Evolutionary conservation across 2,329 filamentous ascomycete genomes (phyloP).

Genomic region (Fusarium sp.): DNA sequence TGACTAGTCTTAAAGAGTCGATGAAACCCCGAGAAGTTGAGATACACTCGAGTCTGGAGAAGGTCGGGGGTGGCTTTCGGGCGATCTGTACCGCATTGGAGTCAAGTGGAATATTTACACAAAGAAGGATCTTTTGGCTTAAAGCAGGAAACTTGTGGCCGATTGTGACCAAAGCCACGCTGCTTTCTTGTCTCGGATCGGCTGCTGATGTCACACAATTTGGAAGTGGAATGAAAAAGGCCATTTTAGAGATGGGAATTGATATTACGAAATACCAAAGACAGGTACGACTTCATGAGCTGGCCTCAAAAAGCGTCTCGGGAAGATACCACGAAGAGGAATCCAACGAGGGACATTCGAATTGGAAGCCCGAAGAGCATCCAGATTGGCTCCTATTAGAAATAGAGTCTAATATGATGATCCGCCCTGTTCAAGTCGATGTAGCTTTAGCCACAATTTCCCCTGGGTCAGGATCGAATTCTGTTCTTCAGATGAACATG

Average conservation of each 20-base stretch:
- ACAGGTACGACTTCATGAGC: constrained; percentile 61
- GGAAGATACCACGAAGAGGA: constrained; percentile 58
- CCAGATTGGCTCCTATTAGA: constrained; percentile 75
- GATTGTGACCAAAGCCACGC: constrained; percentile 29
- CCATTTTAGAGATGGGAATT: constrained; percentile 31
- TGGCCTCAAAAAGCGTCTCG: constrained; percentile 57
- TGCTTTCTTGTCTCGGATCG: constrained; percentile 30
- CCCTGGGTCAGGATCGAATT: constrained; percentile 62
- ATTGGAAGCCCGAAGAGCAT: constrained; percentile 63
- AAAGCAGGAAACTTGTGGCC: constrained; percentile 39
- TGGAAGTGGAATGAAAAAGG: constrained; percentile 36
- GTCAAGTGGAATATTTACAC: constrained; percentile 2
- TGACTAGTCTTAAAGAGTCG: background rate
- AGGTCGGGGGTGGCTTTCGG: constrained; percentile 9
- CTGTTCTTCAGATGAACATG: constrained; percentile 74
- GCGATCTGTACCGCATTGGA: constrained; percentile 20
- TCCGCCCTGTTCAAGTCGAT: constrained; percentile 68
- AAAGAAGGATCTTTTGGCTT: constrained; percentile 34
- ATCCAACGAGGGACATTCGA: constrained; percentile 55
- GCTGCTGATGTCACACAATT: constrained; percentile 18
- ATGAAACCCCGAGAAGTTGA: background rate
- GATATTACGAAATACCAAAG: constrained; percentile 41
- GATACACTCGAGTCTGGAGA: constrained; percentile 1
- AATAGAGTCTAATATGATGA: constrained; percentile 70
- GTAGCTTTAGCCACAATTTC: constrained; percentile 69